Evolutionary conservation across 1,139 yeast species (phyloP).

Genomic region (Hemisphaericaspora lyxosophila): DNA sequence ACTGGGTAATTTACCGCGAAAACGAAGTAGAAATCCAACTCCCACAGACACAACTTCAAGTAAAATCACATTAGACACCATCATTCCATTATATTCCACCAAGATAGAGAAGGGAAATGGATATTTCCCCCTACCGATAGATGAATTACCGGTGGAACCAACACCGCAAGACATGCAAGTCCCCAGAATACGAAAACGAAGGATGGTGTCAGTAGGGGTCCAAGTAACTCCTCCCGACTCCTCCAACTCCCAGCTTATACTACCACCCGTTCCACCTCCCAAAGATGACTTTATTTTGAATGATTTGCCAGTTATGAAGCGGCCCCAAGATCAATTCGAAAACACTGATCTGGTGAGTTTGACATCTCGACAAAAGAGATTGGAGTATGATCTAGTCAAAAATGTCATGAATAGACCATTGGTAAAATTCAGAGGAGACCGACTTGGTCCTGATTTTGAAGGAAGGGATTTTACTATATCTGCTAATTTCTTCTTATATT

Average conservation of each 20-base stretch:
- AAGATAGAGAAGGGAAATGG: conserved; percentile 8
- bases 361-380: conserved; percentile 24
- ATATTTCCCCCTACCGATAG: conserved; percentile 3
- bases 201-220: conserved; percentile 8
- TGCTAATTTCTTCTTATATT: conserved; percentile 31
- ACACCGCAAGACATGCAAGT: conserved; percentile 2
- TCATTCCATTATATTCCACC: conserved; percentile 16
- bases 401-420: conserved; percentile 40
- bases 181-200: conserved; percentile 4
- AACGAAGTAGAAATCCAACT: conserved; percentile 29
- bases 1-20: conserved; percentile 17
- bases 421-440: conserved; percentile 19
- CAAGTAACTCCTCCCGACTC: conserved; percentile 15
- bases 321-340: conserved; percentile 10
- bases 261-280: conserved; percentile 12
- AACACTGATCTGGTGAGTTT: conserved; percentile 5
- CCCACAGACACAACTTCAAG: conserved; percentile 21
- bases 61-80: conserved; percentile 16
- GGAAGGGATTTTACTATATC: conserved; percentile 26
- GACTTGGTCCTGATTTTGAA: conserved; percentile 19
- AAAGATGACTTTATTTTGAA: conserved; percentile 11
- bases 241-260: conserved; percentile 7
- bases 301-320: conserved; percentile 10
- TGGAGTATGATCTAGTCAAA: conserved; percentile 33
- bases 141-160: conserved; percentile 4